Evolutionary conservation across 2,329 filamentous ascomycete genomes (phyloP).

Genomic region (Venturia nashicola): DNA sequence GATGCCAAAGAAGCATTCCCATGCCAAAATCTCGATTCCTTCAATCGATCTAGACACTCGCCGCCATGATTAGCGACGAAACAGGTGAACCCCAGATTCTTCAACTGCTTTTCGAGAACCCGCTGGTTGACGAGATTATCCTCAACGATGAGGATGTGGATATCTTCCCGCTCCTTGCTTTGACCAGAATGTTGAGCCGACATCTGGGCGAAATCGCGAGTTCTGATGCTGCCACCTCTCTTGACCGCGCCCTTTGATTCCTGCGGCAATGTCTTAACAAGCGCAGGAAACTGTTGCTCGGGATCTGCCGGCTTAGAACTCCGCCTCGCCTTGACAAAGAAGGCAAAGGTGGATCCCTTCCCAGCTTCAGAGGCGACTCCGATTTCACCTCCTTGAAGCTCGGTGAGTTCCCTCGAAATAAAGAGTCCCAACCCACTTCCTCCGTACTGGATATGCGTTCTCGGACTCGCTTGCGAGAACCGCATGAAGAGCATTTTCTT

Average conservation of each 20-base stretch:
- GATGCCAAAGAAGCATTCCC: constrained; percentile 13
- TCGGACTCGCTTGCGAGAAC: constrained; percentile 66
- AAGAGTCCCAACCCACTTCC: constrained; percentile 69
- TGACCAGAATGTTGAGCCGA: background rate
- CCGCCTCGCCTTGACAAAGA: constrained; percentile 60
- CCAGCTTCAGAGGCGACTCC: constrained; percentile 57
- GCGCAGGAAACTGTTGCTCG: constrained; percentile 4
- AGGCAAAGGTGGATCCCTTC: constrained; percentile 61
- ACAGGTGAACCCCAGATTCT: constrained; percentile 33
- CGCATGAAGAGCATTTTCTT: constrained; percentile 65
- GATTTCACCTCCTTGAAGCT: constrained; percentile 69
- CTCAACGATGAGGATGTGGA: constrained; percentile 10
- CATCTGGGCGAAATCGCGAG: constrained; percentile 23
- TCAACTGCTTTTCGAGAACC: constrained; percentile 37
- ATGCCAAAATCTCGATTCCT: constrained; percentile 30
- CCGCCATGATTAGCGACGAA: constrained; percentile 38
- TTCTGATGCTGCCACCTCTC: constrained; percentile 12
- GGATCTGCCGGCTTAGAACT: constrained; percentile 13
- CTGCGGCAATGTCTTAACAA: constrained; percentile 4
- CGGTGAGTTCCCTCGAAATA: constrained; percentile 66
- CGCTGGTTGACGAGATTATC: constrained; percentile 35
- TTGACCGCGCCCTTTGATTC: constrained; percentile 2
- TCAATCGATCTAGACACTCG: constrained; percentile 33
- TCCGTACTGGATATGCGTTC: constrained; percentile 67
- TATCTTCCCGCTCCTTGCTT: constrained; percentile 12